These are phyloP conservation scores for Yueomyces sinensis DNA, from an alignment of 805 yeast species.

Conservation along the genomic window DNA sequence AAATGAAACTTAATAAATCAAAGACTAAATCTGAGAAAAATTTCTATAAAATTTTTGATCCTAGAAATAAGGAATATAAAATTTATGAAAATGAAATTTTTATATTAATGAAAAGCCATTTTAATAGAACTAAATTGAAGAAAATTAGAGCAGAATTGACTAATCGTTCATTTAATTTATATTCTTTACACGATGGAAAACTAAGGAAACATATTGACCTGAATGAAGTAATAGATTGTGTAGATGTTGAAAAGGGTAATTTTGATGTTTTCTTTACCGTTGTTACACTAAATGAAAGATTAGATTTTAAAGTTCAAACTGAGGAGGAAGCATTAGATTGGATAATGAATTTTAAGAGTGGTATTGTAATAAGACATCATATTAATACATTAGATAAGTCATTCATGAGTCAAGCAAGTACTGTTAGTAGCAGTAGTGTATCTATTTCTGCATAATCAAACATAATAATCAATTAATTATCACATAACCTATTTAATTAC, in stretches of 20 bases:
- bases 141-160: conserved; percentile 7
- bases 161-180: conserved; percentile 6
- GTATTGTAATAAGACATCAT: conserved; percentile 8
- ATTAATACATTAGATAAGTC: background rate
- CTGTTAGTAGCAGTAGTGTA: background rate
- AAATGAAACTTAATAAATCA: too few relatives aligned
- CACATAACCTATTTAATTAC: too few relatives aligned
- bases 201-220: conserved; percentile 5
- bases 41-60: conserved; percentile 11
- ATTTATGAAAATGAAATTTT: conserved; percentile 7
- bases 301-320: conserved; percentile 9
- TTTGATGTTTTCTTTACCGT: conserved; percentile 9
- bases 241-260: conserved; percentile 7
- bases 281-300: conserved; percentile 9
- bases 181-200: conserved; percentile 8
- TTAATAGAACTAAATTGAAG: conserved; percentile 13
- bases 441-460: too few relatives aligned
- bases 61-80: conserved; percentile 5
- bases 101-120: conserved; percentile 7
- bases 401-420: background rate
- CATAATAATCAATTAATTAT: too few relatives aligned
- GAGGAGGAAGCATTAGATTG: conserved; percentile 14
- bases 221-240: conserved; percentile 10
- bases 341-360: conserved; percentile 13
- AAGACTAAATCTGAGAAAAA: conserved; percentile 5